Evolutionary conservation across 257 asterid genomes (phyloP).

Genomic region (Solanum peruvianum): DNA sequence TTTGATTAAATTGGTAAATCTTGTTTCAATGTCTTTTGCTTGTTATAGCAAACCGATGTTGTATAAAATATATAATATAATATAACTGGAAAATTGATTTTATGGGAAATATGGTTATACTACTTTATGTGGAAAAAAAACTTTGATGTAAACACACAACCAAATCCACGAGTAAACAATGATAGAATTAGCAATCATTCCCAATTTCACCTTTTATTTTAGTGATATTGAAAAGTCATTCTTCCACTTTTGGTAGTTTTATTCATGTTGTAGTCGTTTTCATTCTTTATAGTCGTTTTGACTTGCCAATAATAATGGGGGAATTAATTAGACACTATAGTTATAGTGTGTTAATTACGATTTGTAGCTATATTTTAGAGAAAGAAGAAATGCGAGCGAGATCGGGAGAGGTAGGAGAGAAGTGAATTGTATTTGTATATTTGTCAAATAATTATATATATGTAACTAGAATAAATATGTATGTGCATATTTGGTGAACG

Average conservation of each 20-base stretch:
- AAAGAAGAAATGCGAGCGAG: no score
- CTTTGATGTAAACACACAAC: background rate
- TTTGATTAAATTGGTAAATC: background rate
- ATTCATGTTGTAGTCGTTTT: background rate
- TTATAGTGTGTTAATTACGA: no score
- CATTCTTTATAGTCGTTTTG: background rate
- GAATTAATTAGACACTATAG: no score
- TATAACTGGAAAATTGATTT: background rate
- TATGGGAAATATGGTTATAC: background rate
- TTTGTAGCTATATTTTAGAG: no score
- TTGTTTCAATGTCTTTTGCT: background rate
- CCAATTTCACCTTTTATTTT: background rate
- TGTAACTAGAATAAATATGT: no score
- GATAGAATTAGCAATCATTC: background rate
- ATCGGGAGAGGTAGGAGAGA: no score
- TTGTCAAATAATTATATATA: no score
- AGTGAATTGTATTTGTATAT: no score
- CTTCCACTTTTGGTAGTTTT: background rate
- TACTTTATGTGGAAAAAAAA: background rate
- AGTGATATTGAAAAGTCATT: background rate
- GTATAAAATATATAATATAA: background rate
- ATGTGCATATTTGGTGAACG: no score
- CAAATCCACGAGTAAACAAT: background rate
- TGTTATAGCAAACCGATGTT: background rate
- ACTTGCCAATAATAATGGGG: background rate